phyloP scores from a whole-genome alignment of 225 moss, liverwort and hornwort genomes.

The Pleurozium schreberi region DNA sequence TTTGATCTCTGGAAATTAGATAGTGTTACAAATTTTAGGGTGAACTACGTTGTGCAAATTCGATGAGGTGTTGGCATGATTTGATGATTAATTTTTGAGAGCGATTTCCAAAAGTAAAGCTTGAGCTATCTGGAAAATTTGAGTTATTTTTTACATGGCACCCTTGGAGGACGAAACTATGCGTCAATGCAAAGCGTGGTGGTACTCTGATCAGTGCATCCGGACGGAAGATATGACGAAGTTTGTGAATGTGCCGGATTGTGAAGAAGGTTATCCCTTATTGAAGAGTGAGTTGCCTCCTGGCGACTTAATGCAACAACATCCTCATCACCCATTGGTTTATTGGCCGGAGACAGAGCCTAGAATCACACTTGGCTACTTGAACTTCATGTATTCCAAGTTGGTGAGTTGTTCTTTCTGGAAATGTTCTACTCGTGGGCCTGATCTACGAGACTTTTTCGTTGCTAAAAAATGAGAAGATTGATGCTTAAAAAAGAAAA shows the following conservation, averaged over 20 bases:
- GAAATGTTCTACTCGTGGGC: not conserved
- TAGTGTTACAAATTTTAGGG: too few species aligned
- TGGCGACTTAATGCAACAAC: slow-evolving; percentile 23
- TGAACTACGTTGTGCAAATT: not conserved
- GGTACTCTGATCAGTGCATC: slow-evolving; percentile 9
- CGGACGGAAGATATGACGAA: slow-evolving; percentile 33
- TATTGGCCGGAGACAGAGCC: slow-evolving; percentile 23
- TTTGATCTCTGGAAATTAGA: not conserved
- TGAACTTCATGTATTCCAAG: slow-evolving; percentile 53
- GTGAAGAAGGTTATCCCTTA: slow-evolving; percentile 42
- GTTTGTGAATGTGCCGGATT: slow-evolving; percentile 49
- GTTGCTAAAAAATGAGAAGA: not conserved
- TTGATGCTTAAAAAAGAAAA: not conserved
- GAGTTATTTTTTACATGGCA: not conserved
- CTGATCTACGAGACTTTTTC: not conserved
- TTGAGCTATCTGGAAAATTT: not conserved
- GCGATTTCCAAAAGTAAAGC: not conserved
- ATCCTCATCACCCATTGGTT: slow-evolving; percentile 16
- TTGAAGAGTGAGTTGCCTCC: slow-evolving; percentile 42
- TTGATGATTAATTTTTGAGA: not conserved
- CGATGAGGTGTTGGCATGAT: not conserved
- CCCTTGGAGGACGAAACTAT: slow-evolving; percentile 21
- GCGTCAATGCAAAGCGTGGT: slow-evolving; percentile 30
- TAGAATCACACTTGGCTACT: slow-evolving; percentile 13
- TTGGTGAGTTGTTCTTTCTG: not conserved